Evolutionary conservation across 495 filamentous ascomycete genomes (phyloP), one percentile per base, ranked within the genome.

Genomic region (Podospora conica): DNA sequence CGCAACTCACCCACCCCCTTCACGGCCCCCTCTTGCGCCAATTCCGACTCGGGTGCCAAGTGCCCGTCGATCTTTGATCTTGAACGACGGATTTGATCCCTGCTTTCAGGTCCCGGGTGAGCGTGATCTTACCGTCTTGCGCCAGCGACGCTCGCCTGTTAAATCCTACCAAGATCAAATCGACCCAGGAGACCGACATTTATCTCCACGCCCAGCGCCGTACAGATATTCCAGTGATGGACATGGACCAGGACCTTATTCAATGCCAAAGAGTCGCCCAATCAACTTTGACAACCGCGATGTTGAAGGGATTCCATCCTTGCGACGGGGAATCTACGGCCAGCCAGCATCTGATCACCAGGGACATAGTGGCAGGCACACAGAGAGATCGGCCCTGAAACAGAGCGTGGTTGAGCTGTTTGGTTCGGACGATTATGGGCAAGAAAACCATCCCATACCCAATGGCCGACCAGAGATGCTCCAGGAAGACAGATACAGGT

Each of bases 1-100:
- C 31, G 11, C 48, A 9, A 24, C 53, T 5, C 31, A 10, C 68
- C 62, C 11, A 10, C 33, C 33, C 15, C 68, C 70, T 6, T 71
- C 70, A 21, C 58, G 69, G 28, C 67, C 69, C 8, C 71, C 74
- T n/a, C 67, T 82, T 9, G 71, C 68, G 1, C 74, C 81, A 10
- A 65, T 78, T 1, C 76, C 75, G 25, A 76, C 74, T n/a, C 74
- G 68, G n/a, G 69, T 60, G 25, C 31, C 68, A 18, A 74, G 73
- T 58, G 71, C 66, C 24, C 72, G 66, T 56, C 73, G 68, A 27
- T 68, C 73, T 11, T 66, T 65, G 55, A 62, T 76, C n/a, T 59
- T 76, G 31, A 67, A 64, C 10, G 76, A 72, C 59, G 65, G 72
- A 7, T 74, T 67, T 55, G 67, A 70, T 29, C 65, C 65, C 11